phyloP scores from a whole-genome alignment of 495 filamentous ascomycete genomes.

The Aspergillus funiculosus region DNA sequence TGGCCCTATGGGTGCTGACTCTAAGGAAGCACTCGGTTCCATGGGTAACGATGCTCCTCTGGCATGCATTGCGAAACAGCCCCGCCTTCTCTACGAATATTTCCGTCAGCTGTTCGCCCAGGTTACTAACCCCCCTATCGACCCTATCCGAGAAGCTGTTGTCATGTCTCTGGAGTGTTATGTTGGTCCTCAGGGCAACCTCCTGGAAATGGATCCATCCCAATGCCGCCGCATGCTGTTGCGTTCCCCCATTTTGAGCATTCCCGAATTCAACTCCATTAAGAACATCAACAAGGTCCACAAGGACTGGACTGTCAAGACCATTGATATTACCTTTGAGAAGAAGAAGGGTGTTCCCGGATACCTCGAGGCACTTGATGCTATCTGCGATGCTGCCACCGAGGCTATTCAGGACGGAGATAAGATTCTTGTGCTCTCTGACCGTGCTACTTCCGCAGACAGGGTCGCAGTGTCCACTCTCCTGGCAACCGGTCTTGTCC shows the following conservation, averaged over 20 bases:
- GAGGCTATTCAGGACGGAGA: slow-evolving; percentile 80
- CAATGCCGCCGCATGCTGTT: slow-evolving; percentile 86
- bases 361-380: slow-evolving; percentile 84
- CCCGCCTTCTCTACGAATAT: slow-evolving; percentile 92
- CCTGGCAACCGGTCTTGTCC: slow-evolving; percentile 88
- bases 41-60: slow-evolving; percentile 99
- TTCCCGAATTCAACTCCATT: slow-evolving; percentile 87
- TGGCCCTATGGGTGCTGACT: slow-evolving; percentile 95
- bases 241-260: slow-evolving; percentile 84
- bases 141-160: slow-evolving; percentile 96
- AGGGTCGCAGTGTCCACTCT: slow-evolving; percentile 85
- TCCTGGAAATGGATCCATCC: slow-evolving; percentile 87
- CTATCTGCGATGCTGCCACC: slow-evolving; percentile 80
- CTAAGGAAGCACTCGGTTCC: slow-evolving; percentile 97
- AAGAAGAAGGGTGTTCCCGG: slow-evolving; percentile 79
- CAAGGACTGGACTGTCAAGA: slow-evolving; percentile 81
- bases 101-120: slow-evolving; percentile 99
- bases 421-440: slow-evolving; percentile 85
- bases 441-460: slow-evolving; percentile 77
- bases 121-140: slow-evolving; percentile 98
- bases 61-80: slow-evolving; percentile 83
- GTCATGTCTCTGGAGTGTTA: slow-evolving; percentile 99
- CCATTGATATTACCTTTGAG: slow-evolving; percentile 95
- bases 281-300: slow-evolving; percentile 71
- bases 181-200: slow-evolving; percentile 93